Evolutionary conservation across 345 rosid genomes (phyloP).

Genomic region (Cardamine resedifolia): DNA sequence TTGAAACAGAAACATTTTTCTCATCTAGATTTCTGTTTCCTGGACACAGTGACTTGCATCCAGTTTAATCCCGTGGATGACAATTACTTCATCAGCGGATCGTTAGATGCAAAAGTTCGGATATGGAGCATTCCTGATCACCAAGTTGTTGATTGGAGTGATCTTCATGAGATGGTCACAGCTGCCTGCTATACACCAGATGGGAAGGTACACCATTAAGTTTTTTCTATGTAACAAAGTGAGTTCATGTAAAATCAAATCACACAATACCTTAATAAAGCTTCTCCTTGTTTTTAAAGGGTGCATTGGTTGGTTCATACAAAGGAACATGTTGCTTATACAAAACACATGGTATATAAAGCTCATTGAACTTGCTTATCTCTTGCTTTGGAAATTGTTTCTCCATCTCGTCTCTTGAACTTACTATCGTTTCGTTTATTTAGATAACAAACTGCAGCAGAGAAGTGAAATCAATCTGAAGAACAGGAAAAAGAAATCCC

Average conservation of each 20-base stretch:
- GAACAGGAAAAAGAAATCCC: constrained; percentile 89
- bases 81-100: constrained; percentile 92
- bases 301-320: constrained; percentile 91
- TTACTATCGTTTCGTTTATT: constrained; percentile 8
- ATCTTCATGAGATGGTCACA: constrained; percentile 97
- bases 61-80: constrained; percentile 98
- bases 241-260: background rate
- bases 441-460: constrained; percentile 84
- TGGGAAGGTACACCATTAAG: constrained; percentile 66
- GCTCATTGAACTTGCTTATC: background rate
- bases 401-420: background rate
- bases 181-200: constrained; percentile 98
- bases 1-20: constrained; percentile 8
- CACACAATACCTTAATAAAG: constrained; percentile 29
- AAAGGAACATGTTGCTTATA: constrained; percentile 85
- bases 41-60: constrained; percentile 88
- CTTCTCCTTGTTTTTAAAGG: constrained; percentile 54
- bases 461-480: constrained; percentile 74
- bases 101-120: constrained; percentile 93
- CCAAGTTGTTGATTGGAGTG: constrained; percentile 92
- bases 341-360: constrained; percentile 60
- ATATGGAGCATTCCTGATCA: constrained; percentile 92
- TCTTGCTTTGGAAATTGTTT: background rate
- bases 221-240: background rate
- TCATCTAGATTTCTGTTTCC: constrained; percentile 18